These are phyloP conservation scores for Euphorbia celastroides DNA, from an alignment of 441 rosid species.

Conservation along the genomic window DNA sequence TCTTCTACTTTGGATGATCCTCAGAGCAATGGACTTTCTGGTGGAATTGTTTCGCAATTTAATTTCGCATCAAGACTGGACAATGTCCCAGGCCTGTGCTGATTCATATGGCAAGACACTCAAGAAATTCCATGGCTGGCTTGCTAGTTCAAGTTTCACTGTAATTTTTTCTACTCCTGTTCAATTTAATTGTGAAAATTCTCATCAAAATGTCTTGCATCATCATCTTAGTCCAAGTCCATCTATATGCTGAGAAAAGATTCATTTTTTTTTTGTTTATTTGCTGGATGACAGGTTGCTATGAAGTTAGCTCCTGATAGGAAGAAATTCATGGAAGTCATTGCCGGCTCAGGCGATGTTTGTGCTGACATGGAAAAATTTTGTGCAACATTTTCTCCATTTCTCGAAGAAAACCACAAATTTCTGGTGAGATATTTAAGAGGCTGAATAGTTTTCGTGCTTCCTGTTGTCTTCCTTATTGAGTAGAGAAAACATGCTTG, in stretches of 20 bases:
- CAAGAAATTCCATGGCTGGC: constrained; percentile 87
- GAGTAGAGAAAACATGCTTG: neutral
- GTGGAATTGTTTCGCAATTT: constrained; percentile 77
- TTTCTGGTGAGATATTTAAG: constrained; percentile 53
- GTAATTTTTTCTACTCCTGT: constrained; percentile 30
- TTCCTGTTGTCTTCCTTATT: neutral
- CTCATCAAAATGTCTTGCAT: neutral
- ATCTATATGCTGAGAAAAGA: neutral
- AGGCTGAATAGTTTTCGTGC: constrained; percentile 1
- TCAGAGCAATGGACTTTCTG: constrained; percentile 93
- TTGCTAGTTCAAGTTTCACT: constrained; percentile 81
- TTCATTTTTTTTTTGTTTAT: neutral
- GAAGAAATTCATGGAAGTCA: constrained; percentile 91
- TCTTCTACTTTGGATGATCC: constrained; percentile 10
- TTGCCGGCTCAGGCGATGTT: constrained; percentile 70
- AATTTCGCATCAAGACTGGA: constrained; percentile 71
- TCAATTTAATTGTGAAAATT: neutral
- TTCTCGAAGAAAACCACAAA: constrained; percentile 81
- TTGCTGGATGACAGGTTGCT: constrained; percentile 47
- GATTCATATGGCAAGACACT: constrained; percentile 75
- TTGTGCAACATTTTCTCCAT: constrained; percentile 69
- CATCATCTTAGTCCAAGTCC: neutral
- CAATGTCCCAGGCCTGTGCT: constrained; percentile 78
- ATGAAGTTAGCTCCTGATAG: constrained; percentile 95
- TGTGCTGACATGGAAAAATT: constrained; percentile 75